Evolutionary conservation across 495 filamentous ascomycete genomes (phyloP), one percentile per base, ranked within the genome.

Genomic region (Bombardia bombarda): DNA sequence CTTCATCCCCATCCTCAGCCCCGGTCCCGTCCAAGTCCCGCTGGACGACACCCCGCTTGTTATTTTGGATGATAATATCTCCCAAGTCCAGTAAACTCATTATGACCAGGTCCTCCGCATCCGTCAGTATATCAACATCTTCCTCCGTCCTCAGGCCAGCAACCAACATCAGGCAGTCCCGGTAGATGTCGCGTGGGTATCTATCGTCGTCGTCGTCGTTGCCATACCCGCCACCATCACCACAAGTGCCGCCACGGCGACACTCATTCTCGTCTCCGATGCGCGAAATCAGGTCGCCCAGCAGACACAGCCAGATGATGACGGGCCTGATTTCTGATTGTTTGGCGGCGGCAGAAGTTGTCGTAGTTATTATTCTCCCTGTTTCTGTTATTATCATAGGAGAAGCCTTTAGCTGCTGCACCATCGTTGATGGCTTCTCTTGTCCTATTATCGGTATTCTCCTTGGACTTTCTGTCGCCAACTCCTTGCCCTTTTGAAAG

Each of bases 101-200:
- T 42, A 59, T 9, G 17, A 22, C 40, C 1, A 50, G 20, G 22
- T 28, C 43, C 1, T 51, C 45, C 4, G 36, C 20, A 25, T 12
- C 20, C 16, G 25, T 4, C 42, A 49, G 30, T 22, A 14, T 24
- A 26, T 50, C 45, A 7, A 46, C 40, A 22, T 31, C 22, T 7
- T 25, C 24, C 3, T 20, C 32, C 1, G 4, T 32, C 8, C n/a
- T 13, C 20, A 50, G 13, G 10, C 20, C 37, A 14, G 26, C 18
- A 14, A 41, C 24, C 13, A 42, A 20, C 16, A 16, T 8, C 26
- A 56, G 33, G 30, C 51, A 45, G 14, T 35, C 42, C 7, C 33
- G 43, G 39, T 39, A 58, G 7, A 53, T 32, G 7, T 13, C 36
- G 7, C 51, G 46, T n/a, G 43, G 42, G 22, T 55, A 52, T 1